Evolutionary conservation across 192 early-diverging fungal species (phyloP).

Genomic region (Pilaira anomala): DNA sequence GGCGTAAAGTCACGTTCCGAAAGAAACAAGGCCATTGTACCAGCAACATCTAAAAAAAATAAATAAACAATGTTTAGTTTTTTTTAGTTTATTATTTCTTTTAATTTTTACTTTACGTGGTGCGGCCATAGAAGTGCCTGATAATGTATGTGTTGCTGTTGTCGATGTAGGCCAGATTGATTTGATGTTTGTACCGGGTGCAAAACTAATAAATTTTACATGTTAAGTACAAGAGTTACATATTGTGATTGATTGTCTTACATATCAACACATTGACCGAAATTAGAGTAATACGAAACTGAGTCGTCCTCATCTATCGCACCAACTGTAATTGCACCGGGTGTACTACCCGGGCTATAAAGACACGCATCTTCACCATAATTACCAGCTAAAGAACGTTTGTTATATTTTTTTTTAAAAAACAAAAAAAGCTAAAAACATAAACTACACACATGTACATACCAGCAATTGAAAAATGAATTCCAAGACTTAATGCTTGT

Average conservation of each 20-base stretch:
- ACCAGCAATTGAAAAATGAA: conserved; percentile 52
- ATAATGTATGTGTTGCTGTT: conserved; percentile 54
- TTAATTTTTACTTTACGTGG: conserved; percentile 54
- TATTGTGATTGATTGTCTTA: conserved; percentile 16
- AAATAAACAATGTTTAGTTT: not conserved
- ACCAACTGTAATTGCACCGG: conserved; percentile 52
- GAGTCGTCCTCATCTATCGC: conserved; percentile 62
- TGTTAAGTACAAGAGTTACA: not conserved
- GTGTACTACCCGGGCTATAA: conserved; percentile 53
- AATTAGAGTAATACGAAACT: conserved; percentile 53
- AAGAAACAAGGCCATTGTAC: conserved; percentile 48
- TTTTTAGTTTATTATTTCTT: not conserved
- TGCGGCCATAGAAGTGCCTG: conserved; percentile 80
- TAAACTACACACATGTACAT: no score
- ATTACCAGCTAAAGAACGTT: conserved; percentile 47
- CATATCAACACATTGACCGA: conserved; percentile 53
- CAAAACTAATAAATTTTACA: conserved; percentile 29
- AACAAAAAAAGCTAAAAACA: not conserved
- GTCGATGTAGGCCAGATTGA: conserved; percentile 59
- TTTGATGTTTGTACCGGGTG: conserved; percentile 49
- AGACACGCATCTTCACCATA: conserved; percentile 56
- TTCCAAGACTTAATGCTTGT: conserved; percentile 43
- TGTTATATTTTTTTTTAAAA: not conserved
- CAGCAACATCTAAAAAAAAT: conserved; percentile 38
- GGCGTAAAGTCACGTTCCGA: conserved; percentile 36